Base-by-base conservation (phyloP, 129 eudicot species). In the Centrapalus pauciflorus region DNA sequence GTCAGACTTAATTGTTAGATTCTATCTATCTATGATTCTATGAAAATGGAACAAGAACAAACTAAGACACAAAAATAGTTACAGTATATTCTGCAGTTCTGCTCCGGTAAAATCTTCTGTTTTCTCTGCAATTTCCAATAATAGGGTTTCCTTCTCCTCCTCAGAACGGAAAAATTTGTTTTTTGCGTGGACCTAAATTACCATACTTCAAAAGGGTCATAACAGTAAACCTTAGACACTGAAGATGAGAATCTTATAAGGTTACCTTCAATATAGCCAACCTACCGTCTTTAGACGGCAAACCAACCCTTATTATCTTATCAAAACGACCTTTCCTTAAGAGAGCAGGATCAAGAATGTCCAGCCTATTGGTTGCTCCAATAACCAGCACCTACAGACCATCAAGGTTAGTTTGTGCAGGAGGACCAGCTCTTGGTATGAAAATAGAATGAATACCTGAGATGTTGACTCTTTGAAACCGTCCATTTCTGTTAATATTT, bases 91-190 rank as follows among this genome's bases (percentile, higher is more conserved):
- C 87, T 85, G 95, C 82, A 92, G 81, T 64, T 92, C 98, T 51
- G 98, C 98, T 57, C 98, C 98, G 45, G 96, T 88, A 78, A 88
- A 92, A 81, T 83, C 89, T 77, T 92, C 98, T 27, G 98, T 81
- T 56, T 56, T 79, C 46, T 85, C 95, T 17, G 95, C 89, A 72
- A 92, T 75, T 83, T 92, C 98, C 81, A 79, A 74, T 66, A 92
- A 80, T 54, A 92, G 75, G 57, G 55, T 69, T 40, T 79, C 84
- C 80, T 88, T 88, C 77, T 92, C 98, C 69, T 78, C 95, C 72
- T 92, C 98, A 3, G 98, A 92, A 46, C 82, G 82, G 61, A 92
- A 92, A 74, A 55, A 83, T 82, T 92, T 92, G 76, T 85, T 92
- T 56, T 83, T 81, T 7, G 98, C 98, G 68, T 92, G 98, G 28